A percentile compares a stretch with the other conserved stretches of the same genome.
phyloP scores from a whole-genome alignment of 305 asterid genomes.

The Solanum hybrid region DNA sequence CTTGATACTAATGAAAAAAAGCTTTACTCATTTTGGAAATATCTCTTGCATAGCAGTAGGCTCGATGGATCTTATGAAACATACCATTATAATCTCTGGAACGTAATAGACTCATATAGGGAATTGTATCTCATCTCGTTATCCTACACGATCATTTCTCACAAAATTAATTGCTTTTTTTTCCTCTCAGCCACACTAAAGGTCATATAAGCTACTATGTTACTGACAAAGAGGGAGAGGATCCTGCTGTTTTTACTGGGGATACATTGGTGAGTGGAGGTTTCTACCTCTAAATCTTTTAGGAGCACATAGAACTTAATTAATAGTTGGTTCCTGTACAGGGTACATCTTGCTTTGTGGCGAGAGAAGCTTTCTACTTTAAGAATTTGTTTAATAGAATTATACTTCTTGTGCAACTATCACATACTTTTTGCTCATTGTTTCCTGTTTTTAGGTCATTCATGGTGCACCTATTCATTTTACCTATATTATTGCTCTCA shows the following conservation, averaged over 20 bases:
- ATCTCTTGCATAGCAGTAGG: background rate
- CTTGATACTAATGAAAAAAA: background rate
- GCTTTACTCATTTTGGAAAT: background rate
- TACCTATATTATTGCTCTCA: background rate
- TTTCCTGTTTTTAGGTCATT: background rate
- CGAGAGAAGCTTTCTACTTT: background rate
- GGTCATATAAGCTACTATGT: conserved; percentile 91
- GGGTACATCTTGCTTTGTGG: background rate
- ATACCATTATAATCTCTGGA: background rate
- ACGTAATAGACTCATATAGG: background rate
- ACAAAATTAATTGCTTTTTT: background rate
- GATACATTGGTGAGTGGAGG: conserved; percentile 74
- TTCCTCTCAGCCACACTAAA: conserved; percentile 68
- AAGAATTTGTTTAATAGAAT: background rate
- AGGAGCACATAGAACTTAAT: background rate
- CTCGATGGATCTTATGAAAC: background rate
- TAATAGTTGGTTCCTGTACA: background rate
- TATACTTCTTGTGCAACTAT: background rate
- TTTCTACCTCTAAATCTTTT: background rate
- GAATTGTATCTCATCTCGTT: background rate
- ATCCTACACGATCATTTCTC: background rate
- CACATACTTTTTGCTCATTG: background rate
- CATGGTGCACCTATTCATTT: background rate
- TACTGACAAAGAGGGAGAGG: conserved; percentile 69
- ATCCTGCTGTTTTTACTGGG: conserved; percentile 87